Evolutionary conservation across 176 grass and related monocot species (phyloP).

Genomic region (Avena atlantica): DNA sequence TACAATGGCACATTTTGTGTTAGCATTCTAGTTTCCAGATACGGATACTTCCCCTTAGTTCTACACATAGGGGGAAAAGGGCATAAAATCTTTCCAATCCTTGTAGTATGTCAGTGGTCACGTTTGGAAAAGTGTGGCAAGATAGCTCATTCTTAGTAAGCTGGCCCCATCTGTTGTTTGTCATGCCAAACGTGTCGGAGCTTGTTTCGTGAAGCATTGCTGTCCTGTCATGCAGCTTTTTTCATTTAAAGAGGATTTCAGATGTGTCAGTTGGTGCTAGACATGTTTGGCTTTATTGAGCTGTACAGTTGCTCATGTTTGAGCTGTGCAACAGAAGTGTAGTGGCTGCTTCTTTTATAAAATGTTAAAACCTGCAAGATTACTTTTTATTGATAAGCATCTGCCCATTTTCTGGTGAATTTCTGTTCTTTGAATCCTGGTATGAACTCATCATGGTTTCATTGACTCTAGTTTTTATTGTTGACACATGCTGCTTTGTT

Average conservation of each 20-base stretch:
- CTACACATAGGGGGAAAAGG: neutral
- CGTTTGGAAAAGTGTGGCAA: conserved; percentile 10
- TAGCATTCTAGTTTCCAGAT: neutral
- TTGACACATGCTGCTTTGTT: neutral
- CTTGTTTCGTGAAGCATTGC: neutral
- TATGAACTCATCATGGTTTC: conserved; percentile 19
- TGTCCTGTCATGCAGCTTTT: neutral
- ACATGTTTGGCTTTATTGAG: conserved; percentile 15
- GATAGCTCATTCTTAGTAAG: neutral
- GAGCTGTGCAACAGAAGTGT: conserved; percentile 1
- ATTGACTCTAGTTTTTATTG: conserved; percentile 2
- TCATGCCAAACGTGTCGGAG: neutral
- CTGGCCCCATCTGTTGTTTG: neutral
- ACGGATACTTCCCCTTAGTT: neutral
- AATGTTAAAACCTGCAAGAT: conserved; percentile 1
- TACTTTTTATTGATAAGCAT: neutral
- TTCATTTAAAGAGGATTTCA: conserved; percentile 20
- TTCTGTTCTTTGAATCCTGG: conserved; percentile 10
- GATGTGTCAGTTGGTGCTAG: conserved; percentile 23
- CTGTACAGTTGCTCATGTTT: neutral
- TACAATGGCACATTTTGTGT: neutral
- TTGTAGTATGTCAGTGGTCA: neutral
- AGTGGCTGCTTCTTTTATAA: conserved; percentile 20
- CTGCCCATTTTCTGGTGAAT: neutral
- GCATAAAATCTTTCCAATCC: neutral